A percentile compares a stretch with the other conserved stretches of the same genome.
phyloP scores from a whole-genome alignment of 495 filamentous ascomycete species.

The Wilcoxina mikolae region DNA sequence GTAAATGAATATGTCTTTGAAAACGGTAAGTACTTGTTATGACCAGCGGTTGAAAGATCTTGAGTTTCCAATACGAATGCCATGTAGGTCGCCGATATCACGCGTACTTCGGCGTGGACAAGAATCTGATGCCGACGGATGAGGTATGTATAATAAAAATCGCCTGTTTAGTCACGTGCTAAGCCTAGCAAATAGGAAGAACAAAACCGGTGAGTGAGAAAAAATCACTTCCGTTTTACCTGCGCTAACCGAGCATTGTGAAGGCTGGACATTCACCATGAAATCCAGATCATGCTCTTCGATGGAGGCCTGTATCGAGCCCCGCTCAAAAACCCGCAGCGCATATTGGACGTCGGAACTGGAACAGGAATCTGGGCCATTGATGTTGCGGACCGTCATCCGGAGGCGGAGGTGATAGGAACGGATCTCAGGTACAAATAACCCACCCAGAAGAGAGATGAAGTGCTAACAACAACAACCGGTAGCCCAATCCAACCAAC shows the following conservation, averaged over 20 bases:
- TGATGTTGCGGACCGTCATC: not conserved
- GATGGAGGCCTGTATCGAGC: conserved; percentile 42
- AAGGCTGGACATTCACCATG: conserved; percentile 37
- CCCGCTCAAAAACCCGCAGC: conserved; percentile 32
- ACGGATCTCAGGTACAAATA: not conserved
- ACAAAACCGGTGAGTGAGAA: no score
- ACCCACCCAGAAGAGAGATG: not conserved
- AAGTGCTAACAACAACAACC: not conserved
- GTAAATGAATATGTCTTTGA: conserved; percentile 33
- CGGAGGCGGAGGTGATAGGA: not conserved
- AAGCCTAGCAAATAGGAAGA: not conserved
- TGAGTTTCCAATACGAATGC: not conserved
- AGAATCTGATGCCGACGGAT: conserved; percentile 1
- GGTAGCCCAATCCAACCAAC: not conserved
- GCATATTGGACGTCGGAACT: not conserved
- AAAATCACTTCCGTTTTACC: no score
- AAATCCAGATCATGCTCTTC: conserved; percentile 35
- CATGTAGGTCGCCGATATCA: not conserved
- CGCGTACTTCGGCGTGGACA: not conserved
- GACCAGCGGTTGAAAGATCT: not conserved
- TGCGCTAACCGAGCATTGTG: not conserved
- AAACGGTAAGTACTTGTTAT: conserved; percentile 30
- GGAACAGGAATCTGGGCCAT: no score
- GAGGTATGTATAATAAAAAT: not conserved
- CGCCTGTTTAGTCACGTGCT: not conserved